Conservation (phyloP, 192 early-diverging fungal species). For the Chytriomyces sp. region DNA sequence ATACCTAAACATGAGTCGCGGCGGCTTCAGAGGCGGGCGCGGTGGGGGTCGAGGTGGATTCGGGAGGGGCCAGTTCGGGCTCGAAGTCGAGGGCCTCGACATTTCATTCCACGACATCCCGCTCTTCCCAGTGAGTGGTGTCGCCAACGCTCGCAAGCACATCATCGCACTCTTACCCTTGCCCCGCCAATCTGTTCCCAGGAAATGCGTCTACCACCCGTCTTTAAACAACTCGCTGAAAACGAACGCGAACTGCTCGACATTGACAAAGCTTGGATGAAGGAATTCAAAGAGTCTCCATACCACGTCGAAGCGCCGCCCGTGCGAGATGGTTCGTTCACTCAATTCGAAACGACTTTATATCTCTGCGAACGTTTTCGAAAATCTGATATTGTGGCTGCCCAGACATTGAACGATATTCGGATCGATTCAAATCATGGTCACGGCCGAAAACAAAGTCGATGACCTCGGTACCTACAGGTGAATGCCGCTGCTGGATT, state of each 20-base stretch:
- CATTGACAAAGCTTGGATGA: conserved; percentile 23
- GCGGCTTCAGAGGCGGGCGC: conserved; percentile 27
- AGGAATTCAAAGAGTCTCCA: conserved; percentile 29
- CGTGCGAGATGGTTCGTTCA: conserved; percentile 30
- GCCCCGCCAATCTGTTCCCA: background rate
- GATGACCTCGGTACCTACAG: conserved; percentile 7
- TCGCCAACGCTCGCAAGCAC: conserved; percentile 35
- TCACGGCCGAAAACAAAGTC: conserved; percentile 26
- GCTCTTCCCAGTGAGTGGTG: conserved; percentile 21
- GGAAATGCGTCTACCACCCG: conserved; percentile 29
- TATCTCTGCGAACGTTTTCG: background rate
- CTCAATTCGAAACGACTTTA: background rate
- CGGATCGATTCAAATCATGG: conserved; percentile 36
- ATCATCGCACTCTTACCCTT: conserved; percentile 20
- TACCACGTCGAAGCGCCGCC: conserved; percentile 27
- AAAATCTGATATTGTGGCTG: background rate
- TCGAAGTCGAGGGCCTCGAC: conserved; percentile 28
- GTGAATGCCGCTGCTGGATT: too few species aligned
- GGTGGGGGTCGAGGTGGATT: conserved; percentile 21
- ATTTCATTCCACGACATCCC: conserved; percentile 33
- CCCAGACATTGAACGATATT: conserved; percentile 36
- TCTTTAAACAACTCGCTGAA: conserved; percentile 13
- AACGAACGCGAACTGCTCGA: conserved; percentile 24
- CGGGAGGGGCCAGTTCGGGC: background rate
- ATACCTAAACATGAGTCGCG: conserved; percentile 35